Conservation (phyloP, 1,284 basidiomycete genomes). For the Ganoderma meredithae region DNA sequence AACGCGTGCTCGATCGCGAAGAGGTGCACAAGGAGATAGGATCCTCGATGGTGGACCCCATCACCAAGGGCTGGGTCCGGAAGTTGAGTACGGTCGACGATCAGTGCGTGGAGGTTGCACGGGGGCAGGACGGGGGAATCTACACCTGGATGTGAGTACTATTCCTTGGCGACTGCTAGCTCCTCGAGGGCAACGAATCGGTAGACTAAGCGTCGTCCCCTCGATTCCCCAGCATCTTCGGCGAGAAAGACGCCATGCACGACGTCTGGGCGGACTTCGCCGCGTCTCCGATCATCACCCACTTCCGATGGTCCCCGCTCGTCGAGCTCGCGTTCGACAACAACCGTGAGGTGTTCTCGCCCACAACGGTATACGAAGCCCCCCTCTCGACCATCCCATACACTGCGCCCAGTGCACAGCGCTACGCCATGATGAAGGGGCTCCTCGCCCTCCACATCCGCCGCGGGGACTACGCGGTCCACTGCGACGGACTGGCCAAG, state of each 20-base stretch:
- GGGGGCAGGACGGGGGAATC: slow-evolving; percentile 38
- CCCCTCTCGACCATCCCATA: slow-evolving; percentile 22
- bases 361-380: slow-evolving; percentile 25
- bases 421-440: slow-evolving; percentile 43
- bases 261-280: slow-evolving; percentile 53
- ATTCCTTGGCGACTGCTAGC: background rate
- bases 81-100: slow-evolving; percentile 55
- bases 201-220: background rate
- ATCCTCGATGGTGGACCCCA: slow-evolving; percentile 25
- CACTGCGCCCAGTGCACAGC: slow-evolving; percentile 28
- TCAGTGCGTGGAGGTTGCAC: slow-evolving; percentile 33
- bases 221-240: slow-evolving; percentile 56
- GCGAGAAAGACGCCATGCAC: slow-evolving; percentile 51
- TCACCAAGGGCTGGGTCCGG: slow-evolving; percentile 61
- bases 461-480: slow-evolving; percentile 63
- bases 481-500: slow-evolving; percentile 55
- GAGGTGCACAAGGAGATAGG: slow-evolving; percentile 28
- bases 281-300: slow-evolving; percentile 56
- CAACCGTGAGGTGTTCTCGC: slow-evolving; percentile 46
- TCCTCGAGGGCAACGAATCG: background rate
- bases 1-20: slow-evolving; percentile 35
- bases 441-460: slow-evolving; percentile 67
- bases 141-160: slow-evolving; percentile 55
- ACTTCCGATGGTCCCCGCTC: slow-evolving; percentile 68
- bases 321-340: slow-evolving; percentile 54